These are phyloP conservation scores for Trichoderma sp. DNA, from an alignment of 2,329 filamentous ascomycete genomes.

Conservation along the genomic window DNA sequence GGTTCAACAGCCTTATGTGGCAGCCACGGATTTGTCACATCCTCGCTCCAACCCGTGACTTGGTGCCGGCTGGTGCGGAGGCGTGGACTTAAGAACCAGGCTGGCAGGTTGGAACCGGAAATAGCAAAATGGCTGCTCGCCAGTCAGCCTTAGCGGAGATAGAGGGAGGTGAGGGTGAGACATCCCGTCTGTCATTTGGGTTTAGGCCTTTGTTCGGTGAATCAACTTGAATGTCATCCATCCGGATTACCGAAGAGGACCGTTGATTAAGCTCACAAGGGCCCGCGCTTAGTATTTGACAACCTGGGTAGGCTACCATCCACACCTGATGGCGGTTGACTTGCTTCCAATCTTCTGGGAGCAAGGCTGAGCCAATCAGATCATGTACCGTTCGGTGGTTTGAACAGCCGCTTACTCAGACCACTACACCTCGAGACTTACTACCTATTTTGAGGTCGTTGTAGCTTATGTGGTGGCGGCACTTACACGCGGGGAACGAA, in stretches of 20 bases:
- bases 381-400: background rate
- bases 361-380: background rate
- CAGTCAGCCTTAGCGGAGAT: background rate
- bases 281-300: background rate
- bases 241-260: background rate
- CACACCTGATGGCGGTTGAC: background rate
- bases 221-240: background rate
- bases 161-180: background rate
- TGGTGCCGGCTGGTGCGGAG: slow-evolving; percentile 10
- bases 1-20: slow-evolving; percentile 2
- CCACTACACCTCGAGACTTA: background rate
- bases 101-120: background rate
- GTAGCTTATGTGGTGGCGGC: background rate
- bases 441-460: background rate
- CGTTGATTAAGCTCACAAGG: slow-evolving; percentile 8
- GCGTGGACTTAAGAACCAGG: background rate
- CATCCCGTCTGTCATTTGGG: background rate
- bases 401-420: background rate
- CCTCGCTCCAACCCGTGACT: background rate
- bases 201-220: background rate
- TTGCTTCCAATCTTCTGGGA: background rate
- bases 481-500: background rate
- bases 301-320: background rate
- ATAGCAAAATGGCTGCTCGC: slow-evolving; percentile 1
- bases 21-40: background rate